Conservation (phyloP, 2,329 filamentous ascomycete species). For the Aspergillus terreus region DNA sequence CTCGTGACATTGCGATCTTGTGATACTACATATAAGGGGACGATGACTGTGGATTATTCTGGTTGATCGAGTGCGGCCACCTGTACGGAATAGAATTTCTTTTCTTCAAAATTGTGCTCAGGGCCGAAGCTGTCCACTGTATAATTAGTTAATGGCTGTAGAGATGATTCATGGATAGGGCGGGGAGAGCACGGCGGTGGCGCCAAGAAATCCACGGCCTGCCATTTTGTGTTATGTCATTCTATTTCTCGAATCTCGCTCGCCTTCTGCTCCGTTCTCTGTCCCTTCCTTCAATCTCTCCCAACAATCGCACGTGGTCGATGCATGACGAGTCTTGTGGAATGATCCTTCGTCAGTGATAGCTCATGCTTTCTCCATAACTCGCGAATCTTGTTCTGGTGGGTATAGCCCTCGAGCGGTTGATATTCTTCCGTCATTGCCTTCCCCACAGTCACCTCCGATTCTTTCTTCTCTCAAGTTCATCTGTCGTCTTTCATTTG, state of each 20-base stretch:
- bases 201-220: background rate
- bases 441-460: no score
- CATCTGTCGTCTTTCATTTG: no score
- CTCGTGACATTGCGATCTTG: background rate
- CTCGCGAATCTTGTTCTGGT: no score
- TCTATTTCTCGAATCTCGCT: background rate
- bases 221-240: background rate
- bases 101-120: background rate
- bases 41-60: conserved; percentile 8
- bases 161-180: background rate
- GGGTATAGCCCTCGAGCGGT: no score
- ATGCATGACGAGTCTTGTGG: no score
- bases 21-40: conserved; percentile 1
- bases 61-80: conserved; percentile 11
- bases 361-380: no score
- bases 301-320: no score
- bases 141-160: background rate
- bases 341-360: no score
- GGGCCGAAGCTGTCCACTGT: background rate
- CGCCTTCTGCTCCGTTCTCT: background rate
- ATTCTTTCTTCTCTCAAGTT: no score
- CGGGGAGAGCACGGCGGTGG: background rate
- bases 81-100: conserved; percentile 22
- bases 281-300: no score
- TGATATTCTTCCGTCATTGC: no score